Evolutionary conservation across 805 yeast species (phyloP), one percentile per base, ranked within the genome.

Genomic region (Candida coleopterorum): DNA sequence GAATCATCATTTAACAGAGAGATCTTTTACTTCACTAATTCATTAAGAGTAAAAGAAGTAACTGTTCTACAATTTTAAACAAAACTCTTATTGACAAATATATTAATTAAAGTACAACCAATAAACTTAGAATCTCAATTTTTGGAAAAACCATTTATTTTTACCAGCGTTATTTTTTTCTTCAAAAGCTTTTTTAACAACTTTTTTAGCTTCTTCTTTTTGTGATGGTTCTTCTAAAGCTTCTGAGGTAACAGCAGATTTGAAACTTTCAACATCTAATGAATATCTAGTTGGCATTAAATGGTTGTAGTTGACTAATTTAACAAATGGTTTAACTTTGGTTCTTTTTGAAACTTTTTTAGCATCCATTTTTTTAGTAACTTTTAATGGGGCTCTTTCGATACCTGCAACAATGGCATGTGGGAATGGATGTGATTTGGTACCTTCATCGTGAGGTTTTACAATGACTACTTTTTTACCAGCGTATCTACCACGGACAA

Each of bases 121-220:
- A 24, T 29, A 26, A 21, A 29, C 40, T 79, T 85, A 86, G 77
- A 86, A 86, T 76, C 83, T 81, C 70, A 86, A 83, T 79, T 93
- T 93, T 74, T 95, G 81, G 89, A 93, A 93, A 81, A 93, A 93
- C 98, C 98, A 93, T 78, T 88, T 89, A 89, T 90, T 90, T 85
- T 93, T 88, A 72, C 98, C 98, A 68, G 96, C 87, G 73, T 85
- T 94, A 81, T 90, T 95, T 81, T 88, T 87, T 78, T 90, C 96
- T 79, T 93, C 98, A 67, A 93, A 90, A 69, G 95, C 96, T 81
- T 89, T 85, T 86, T 87, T 93, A 72, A 93, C 87, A 68, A 82
- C 89, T 81, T 93, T 90, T 85, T 89, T 93, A 67, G 97, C 97
- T 71, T 90, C 97, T 74, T 82, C 95, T 72, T 95, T 85, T 76